Evolutionary conservation across 1,284 basidiomycete species (phyloP).

Genomic region (Melampsora americana): DNA sequence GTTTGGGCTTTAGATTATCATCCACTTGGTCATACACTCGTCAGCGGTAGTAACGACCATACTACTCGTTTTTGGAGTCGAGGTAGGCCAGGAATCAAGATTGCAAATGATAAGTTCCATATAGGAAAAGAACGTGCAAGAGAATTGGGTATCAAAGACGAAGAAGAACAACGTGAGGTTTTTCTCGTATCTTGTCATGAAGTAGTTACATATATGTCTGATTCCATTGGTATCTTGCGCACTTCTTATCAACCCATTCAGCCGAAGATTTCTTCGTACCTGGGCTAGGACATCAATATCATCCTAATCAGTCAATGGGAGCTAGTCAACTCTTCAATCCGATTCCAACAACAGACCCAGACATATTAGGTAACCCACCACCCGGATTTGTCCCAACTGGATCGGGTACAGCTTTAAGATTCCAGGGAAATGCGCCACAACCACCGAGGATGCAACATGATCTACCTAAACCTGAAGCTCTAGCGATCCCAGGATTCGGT

Average conservation of each 20-base stretch:
- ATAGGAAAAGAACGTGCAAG: conserved; percentile 42
- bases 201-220: not conserved
- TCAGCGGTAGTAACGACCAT: conserved; percentile 89
- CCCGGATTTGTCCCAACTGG: not conserved
- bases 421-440: not conserved
- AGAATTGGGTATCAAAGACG: conserved; percentile 43
- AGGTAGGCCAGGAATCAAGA: conserved; percentile 65
- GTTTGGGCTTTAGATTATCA: conserved; percentile 95
- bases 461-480: not conserved
- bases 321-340: not conserved
- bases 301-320: not conserved
- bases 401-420: not conserved
- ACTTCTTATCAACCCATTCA: not conserved
- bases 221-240: not conserved
- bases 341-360: not conserved
- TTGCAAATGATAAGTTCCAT: conserved; percentile 45
- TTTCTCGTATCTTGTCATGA: not conserved
- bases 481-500: conserved; percentile 39
- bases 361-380: not conserved
- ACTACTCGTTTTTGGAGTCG: conserved; percentile 96
- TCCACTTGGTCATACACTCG: conserved; percentile 90
- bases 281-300: conserved; percentile 39
- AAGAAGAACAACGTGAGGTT: conserved; percentile 35
- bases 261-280: conserved; percentile 43
- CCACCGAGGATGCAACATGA: not conserved